phyloP scores from a whole-genome alignment of 306 rosid genomes.

The Inga laurina region DNA sequence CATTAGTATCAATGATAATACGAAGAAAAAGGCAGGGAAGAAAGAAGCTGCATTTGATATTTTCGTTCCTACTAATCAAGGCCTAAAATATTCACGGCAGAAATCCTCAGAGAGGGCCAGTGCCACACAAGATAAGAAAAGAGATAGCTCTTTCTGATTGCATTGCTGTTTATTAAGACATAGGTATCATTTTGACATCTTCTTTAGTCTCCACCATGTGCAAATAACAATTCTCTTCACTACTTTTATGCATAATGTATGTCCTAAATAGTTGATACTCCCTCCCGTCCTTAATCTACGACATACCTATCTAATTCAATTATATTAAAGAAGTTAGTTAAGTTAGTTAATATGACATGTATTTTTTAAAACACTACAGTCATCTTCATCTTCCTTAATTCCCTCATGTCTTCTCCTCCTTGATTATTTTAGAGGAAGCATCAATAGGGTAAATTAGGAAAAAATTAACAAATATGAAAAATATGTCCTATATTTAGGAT shows the following conservation, averaged over 20 bases:
- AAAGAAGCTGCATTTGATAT: slow-evolving; percentile 39
- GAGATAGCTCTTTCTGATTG: slow-evolving; percentile 38
- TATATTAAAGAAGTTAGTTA: no score
- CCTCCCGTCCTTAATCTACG: no score
- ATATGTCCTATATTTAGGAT: no score
- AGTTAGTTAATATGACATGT: no score
- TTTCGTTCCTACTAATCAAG: slow-evolving; percentile 40
- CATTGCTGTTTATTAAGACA: slow-evolving; percentile 31
- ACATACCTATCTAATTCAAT: no score
- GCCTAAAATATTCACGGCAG: slow-evolving; percentile 31
- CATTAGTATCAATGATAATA: slow-evolving; percentile 46
- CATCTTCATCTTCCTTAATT: no score
- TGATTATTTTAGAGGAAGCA: no score
- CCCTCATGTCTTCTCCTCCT: no score
- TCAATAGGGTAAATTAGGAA: no score
- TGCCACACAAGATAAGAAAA: slow-evolving; percentile 20
- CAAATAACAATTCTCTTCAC: slow-evolving; percentile 6
- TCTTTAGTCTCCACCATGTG: slow-evolving; percentile 27
- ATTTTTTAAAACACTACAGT: no score
- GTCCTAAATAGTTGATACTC: slow-evolving; percentile 15
- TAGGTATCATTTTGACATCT: slow-evolving; percentile 54
- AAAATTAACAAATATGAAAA: no score
- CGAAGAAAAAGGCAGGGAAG: slow-evolving; percentile 44
- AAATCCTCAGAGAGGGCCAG: slow-evolving; percentile 29
- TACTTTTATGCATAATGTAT: slow-evolving; percentile 7